These are phyloP conservation scores for Rhizopogon sp. DNA, from an alignment of 768 basidiomycete species.

Conservation along the genomic window DNA sequence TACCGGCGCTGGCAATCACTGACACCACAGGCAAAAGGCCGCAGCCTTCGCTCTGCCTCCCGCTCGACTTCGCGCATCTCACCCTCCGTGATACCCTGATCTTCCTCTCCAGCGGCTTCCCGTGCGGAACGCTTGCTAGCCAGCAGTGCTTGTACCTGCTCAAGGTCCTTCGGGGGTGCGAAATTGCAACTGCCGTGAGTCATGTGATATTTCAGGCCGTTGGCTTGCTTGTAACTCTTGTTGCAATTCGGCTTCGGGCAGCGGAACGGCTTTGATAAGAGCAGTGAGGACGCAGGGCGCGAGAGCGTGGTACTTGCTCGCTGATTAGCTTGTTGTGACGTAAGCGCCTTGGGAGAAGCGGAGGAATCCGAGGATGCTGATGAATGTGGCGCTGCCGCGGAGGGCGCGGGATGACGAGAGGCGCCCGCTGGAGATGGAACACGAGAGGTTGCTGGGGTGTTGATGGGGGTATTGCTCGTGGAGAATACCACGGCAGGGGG, in stretches of 20 bases:
- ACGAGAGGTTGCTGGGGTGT: slow-evolving; percentile 46
- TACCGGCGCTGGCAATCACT: slow-evolving; percentile 85
- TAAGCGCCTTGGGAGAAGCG: slow-evolving; percentile 19
- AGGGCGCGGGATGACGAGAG: slow-evolving; percentile 14
- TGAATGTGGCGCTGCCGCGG: slow-evolving; percentile 8
- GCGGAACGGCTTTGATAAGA: slow-evolving; percentile 81
- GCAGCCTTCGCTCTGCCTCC: slow-evolving; percentile 77
- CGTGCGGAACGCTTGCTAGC: slow-evolving; percentile 38
- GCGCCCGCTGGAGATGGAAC: slow-evolving; percentile 26
- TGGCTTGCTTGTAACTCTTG: slow-evolving; percentile 95
- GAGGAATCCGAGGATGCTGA: slow-evolving; percentile 23
- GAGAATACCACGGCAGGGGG: slow-evolving; percentile 65
- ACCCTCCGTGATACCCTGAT: slow-evolving; percentile 45
- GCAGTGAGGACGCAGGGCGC: slow-evolving; percentile 50
- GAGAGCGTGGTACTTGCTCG: slow-evolving; percentile 44
- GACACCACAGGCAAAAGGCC: slow-evolving; percentile 88
- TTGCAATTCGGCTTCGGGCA: slow-evolving; percentile 96
- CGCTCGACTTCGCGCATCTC: slow-evolving; percentile 71
- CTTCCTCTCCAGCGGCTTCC: slow-evolving; percentile 38
- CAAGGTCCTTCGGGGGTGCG: slow-evolving; percentile 81
- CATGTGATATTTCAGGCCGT: slow-evolving; percentile 92
- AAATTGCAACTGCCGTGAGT: slow-evolving; percentile 93
- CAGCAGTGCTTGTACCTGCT: slow-evolving; percentile 69
- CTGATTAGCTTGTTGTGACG: slow-evolving; percentile 21
- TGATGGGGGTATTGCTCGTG: slow-evolving; percentile 38